Evolutionary conservation across 1,284 basidiomycete species (phyloP).

Genomic region (Malassezia pachydermatis): DNA sequence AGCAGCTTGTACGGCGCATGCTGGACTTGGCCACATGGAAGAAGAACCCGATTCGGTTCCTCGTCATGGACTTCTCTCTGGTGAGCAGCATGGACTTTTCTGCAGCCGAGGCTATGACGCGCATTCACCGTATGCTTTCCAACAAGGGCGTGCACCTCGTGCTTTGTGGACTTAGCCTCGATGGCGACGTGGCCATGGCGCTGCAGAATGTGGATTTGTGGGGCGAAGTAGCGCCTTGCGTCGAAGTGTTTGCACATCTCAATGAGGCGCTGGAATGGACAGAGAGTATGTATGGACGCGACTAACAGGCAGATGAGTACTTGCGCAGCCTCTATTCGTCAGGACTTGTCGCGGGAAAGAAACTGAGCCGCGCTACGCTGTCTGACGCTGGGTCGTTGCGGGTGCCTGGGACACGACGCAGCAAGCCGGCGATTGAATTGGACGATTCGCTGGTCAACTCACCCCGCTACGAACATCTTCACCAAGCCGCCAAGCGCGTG

Average conservation of each 20-base stretch:
- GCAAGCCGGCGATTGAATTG: slow-evolving; percentile 44
- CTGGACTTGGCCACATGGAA: slow-evolving; percentile 68
- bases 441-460: slow-evolving; percentile 61
- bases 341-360: slow-evolving; percentile 40
- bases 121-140: slow-evolving; percentile 71
- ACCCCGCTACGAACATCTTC: slow-evolving; percentile 64
- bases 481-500: slow-evolving; percentile 58
- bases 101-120: slow-evolving; percentile 84
- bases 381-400: slow-evolving; percentile 50
- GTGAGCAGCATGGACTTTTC: slow-evolving; percentile 89
- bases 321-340: slow-evolving; percentile 49
- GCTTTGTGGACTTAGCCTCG: slow-evolving; percentile 63
- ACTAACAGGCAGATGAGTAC: slow-evolving; percentile 35
- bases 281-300: slow-evolving; percentile 13
- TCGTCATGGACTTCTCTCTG: slow-evolving; percentile 55
- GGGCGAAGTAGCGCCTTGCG: slow-evolving; percentile 46
- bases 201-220: slow-evolving; percentile 59
- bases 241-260: slow-evolving; percentile 68
- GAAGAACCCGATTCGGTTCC: slow-evolving; percentile 71
- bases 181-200: slow-evolving; percentile 37
- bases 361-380: slow-evolving; percentile 45
- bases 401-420: slow-evolving; percentile 37
- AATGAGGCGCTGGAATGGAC: slow-evolving; percentile 88
- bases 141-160: slow-evolving; percentile 72
- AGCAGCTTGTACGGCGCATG: slow-evolving; percentile 62